These are phyloP conservation scores for Elasticomyces elasticus DNA, from an alignment of 495 filamentous ascomycete genomes.

Conservation along the genomic window DNA sequence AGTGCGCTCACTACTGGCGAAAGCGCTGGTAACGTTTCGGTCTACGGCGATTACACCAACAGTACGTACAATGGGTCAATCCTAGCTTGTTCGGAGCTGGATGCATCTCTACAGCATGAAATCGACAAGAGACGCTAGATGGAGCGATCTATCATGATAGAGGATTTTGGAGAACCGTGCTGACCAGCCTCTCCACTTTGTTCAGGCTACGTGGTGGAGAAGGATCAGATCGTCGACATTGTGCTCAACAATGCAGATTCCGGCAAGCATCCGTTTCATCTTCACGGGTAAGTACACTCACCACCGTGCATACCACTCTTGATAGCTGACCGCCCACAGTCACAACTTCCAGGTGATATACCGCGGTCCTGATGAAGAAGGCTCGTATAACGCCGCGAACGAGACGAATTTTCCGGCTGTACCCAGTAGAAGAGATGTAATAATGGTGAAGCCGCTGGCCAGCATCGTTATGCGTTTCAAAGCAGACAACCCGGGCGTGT, in stretches of 20 bases:
- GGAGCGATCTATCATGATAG: no score
- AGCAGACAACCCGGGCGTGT: constrained; percentile 52
- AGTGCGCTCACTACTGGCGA: constrained; percentile 57
- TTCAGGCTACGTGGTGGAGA: constrained; percentile 55
- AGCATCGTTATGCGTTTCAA: constrained; percentile 40
- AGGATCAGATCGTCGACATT: constrained; percentile 63
- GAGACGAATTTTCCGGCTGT: constrained; percentile 34
- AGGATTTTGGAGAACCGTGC: no score
- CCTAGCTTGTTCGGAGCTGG: no score
- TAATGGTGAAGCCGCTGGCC: constrained; percentile 41
- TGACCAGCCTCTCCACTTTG: no score
- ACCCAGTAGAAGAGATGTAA: constrained; percentile 51
- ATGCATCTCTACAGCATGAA: no score
- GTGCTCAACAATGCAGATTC: constrained; percentile 69
- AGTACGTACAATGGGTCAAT: no score
- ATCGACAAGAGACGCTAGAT: no score
- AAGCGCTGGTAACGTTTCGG: constrained; percentile 47
- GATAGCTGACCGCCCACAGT: no score
- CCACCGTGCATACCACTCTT: no score
- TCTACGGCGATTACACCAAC: constrained; percentile 70
- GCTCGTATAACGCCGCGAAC: constrained; percentile 35
- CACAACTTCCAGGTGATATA: constrained; percentile 68
- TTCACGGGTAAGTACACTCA: no score
- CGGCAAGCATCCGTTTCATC: constrained; percentile 74
- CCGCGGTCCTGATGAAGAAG: constrained; percentile 43